These are phyloP conservation scores for Anthracocystis panici-leucophaei DNA, from an alignment of 1,284 basidiomycete genomes.

Conservation along the genomic window DNA sequence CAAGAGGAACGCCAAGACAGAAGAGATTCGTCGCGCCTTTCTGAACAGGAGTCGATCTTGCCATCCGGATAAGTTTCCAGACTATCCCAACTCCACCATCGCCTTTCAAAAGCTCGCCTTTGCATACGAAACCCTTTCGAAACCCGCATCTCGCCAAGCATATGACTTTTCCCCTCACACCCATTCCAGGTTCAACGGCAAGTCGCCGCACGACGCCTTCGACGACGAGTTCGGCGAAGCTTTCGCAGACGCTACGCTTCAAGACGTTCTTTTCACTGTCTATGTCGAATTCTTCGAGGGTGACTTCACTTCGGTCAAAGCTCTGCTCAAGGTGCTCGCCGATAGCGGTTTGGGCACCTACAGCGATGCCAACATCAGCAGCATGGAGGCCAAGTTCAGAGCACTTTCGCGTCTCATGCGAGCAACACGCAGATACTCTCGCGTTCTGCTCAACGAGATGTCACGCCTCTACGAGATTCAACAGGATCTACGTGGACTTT, in stretches of 20 bases:
- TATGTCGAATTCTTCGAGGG: constrained; percentile 85
- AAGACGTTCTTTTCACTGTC: constrained; percentile 79
- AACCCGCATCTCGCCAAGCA: constrained; percentile 77
- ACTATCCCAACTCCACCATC: constrained; percentile 78
- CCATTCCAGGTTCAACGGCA: constrained; percentile 51
- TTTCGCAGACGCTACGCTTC: constrained; percentile 71
- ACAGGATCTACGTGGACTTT: constrained; percentile 78
- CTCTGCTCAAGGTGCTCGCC: constrained; percentile 73
- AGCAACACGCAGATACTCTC: constrained; percentile 80
- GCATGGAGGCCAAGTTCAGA: constrained; percentile 69
- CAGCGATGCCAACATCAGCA: constrained; percentile 69
- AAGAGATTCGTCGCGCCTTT: constrained; percentile 82
- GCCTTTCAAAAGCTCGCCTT: constrained; percentile 87
- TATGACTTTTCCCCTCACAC: constrained; percentile 75
- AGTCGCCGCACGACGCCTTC: constrained; percentile 43
- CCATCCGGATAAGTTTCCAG: constrained; percentile 87
- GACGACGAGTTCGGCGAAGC: constrained; percentile 54
- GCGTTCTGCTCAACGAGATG: constrained; percentile 80
- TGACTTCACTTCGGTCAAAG: constrained; percentile 73
- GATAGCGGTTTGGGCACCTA: constrained; percentile 61
- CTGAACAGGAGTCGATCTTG: constrained; percentile 80
- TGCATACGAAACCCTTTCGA: constrained; percentile 83
- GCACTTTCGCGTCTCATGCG: constrained; percentile 67
- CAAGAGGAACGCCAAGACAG: constrained; percentile 73
- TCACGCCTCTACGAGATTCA: constrained; percentile 82